These are phyloP conservation scores for Alternaria sp. DNA, from an alignment of 2,329 filamentous ascomycete species.

Conservation along the genomic window DNA sequence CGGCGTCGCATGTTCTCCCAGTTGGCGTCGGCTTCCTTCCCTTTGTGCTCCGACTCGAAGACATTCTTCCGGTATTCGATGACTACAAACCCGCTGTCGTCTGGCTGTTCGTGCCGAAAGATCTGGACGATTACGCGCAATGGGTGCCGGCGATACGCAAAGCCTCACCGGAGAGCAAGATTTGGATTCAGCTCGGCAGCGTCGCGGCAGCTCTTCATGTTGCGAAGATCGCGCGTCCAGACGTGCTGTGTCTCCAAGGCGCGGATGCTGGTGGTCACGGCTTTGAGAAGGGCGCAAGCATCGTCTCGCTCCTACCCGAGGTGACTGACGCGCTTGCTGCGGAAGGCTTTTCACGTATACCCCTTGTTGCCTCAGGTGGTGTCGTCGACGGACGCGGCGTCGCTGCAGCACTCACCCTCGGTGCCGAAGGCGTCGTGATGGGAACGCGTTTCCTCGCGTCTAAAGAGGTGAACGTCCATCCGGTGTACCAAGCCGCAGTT, in stretches of 20 bases:
- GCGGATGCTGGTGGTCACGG: conserved; percentile 71
- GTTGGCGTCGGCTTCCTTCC: conserved; percentile 69
- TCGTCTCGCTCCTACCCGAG: conserved; percentile 66
- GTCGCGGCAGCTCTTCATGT: conserved; percentile 62
- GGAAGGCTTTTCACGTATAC: conserved; percentile 27
- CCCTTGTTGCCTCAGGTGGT: conserved; percentile 65
- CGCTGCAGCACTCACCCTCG: conserved; percentile 63
- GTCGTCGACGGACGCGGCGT: conserved; percentile 66
- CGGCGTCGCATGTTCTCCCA: conserved; percentile 46
- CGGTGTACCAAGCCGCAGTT: conserved; percentile 55
- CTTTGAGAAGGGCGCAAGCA: conserved; percentile 60
- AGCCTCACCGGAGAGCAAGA: conserved; percentile 48
- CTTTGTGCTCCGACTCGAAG: conserved; percentile 53
- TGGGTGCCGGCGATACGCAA: conserved; percentile 46
- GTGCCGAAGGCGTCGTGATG: conserved; percentile 62
- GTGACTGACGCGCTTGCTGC: conserved; percentile 56
- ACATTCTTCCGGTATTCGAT: conserved; percentile 59
- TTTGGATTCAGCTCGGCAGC: conserved; percentile 69
- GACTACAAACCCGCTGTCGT: conserved; percentile 64
- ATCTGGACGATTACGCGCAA: conserved; percentile 46
- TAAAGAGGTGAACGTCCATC: conserved; percentile 54
- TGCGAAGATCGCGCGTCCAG: conserved; percentile 56
- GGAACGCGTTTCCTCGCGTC: conserved; percentile 69
- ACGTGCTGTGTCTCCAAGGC: conserved; percentile 69
- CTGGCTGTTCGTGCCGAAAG: conserved; percentile 70